phyloP scores from a whole-genome alignment of 129 eudicot species.

The Apium graveolens region DNA sequence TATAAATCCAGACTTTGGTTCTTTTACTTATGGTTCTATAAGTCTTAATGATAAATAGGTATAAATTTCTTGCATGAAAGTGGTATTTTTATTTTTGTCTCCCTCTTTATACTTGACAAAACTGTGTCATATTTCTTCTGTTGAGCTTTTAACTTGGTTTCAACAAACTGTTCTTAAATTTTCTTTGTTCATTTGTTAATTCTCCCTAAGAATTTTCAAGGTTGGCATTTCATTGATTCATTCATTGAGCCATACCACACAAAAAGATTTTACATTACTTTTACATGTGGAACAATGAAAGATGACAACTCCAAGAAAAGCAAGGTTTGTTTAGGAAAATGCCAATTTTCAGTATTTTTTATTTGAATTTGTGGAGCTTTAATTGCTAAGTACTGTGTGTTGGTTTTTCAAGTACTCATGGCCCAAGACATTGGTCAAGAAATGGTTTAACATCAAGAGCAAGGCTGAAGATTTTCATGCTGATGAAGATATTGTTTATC shows the following conservation, averaged over 20 bases:
- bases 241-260: constrained; percentile 2
- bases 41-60: not conserved
- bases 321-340: constrained; percentile 61
- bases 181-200: not conserved
- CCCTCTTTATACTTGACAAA: not conserved
- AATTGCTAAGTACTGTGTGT: constrained; percentile 17
- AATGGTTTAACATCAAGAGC: constrained; percentile 78
- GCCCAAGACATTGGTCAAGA: constrained; percentile 83
- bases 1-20: not conserved
- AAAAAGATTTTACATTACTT: constrained; percentile 9
- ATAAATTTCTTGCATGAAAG: not conserved
- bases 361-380: constrained; percentile 3
- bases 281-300: constrained; percentile 40
- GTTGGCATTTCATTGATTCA: not conserved
- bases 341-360: not conserved
- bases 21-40: too few species aligned
- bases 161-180: not conserved
- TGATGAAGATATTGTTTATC: constrained; percentile 44
- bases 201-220: constrained; percentile 6
- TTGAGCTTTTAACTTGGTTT: not conserved
- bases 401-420: constrained; percentile 60
- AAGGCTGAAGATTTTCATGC: constrained; percentile 79
- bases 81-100: not conserved
- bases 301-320: constrained; percentile 71
- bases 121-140: not conserved